Evolutionary conservation across 108 stramenopile genomes (phyloP).

Genomic region (Fistulifera solaris): DNA sequence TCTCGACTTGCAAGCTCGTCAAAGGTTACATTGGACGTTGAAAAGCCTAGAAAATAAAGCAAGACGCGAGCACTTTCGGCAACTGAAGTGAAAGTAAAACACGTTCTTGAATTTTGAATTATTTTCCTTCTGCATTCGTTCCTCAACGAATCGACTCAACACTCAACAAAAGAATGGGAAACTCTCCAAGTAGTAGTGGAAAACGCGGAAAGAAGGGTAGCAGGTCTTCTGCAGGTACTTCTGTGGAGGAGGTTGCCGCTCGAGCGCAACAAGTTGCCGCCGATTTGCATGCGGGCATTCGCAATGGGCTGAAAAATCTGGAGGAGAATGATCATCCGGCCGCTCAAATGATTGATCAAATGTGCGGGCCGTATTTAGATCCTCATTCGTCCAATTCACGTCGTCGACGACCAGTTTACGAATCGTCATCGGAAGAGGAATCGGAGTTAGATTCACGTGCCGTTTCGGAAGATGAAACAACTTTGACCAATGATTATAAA

Average conservation of each 20-base stretch:
- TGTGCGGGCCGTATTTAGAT: conserved; percentile 27
- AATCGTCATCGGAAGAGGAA: conserved; percentile 21
- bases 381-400: conserved; percentile 14
- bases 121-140: too few species aligned
- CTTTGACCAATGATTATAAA: conserved; percentile 15
- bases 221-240: neutral
- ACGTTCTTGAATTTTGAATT: too few species aligned
- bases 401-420: neutral
- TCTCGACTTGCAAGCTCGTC: too few species aligned
- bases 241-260: conserved; percentile 11
- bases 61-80: too few species aligned
- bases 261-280: conserved; percentile 21
- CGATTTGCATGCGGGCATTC: conserved; percentile 27
- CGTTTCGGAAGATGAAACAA: conserved; percentile 1
- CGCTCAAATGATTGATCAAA: conserved; percentile 28
- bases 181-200: neutral
- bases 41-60: too few species aligned
- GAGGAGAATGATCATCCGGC: conserved; percentile 36
- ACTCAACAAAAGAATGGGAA: conserved; percentile 5
- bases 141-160: too few species aligned
- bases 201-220: neutral
- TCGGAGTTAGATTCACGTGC: conserved; percentile 7
- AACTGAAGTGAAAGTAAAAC: too few species aligned
- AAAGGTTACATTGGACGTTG: too few species aligned
- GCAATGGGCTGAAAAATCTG: conserved; percentile 25